These are phyloP conservation scores for Byssoonygena ceratinophila DNA, from an alignment of 2,329 filamentous ascomycete species.

Conservation along the genomic window DNA sequence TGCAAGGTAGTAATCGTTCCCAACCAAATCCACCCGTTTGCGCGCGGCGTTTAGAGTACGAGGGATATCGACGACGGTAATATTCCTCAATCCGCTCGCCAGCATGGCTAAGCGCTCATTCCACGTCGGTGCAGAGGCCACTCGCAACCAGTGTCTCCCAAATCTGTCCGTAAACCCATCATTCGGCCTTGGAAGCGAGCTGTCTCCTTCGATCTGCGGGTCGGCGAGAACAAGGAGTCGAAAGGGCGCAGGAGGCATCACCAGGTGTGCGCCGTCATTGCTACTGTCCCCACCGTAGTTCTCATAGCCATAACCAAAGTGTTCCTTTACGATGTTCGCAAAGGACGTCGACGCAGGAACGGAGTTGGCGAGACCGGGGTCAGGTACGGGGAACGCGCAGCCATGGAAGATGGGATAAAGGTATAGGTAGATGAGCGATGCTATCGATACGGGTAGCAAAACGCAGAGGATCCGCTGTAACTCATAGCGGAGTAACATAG, in stretches of 20 bases:
- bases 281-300: neutral
- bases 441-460: conserved; percentile 55
- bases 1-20: conserved; percentile 89
- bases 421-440: conserved; percentile 69
- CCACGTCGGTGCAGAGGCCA: conserved; percentile 15
- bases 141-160: conserved; percentile 27
- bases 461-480: conserved; percentile 39
- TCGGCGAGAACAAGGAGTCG: conserved; percentile 80
- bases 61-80: conserved; percentile 58
- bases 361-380: conserved; percentile 17
- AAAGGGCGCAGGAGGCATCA: conserved; percentile 53
- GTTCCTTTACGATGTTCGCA: conserved; percentile 30
- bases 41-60: conserved; percentile 55
- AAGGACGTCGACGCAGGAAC: conserved; percentile 18
- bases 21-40: conserved; percentile 77
- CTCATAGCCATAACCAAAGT: conserved; percentile 20
- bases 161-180: conserved; percentile 38
- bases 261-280: neutral
- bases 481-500: conserved; percentile 43
- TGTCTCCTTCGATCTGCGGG: conserved; percentile 87
- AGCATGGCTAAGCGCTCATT: conserved; percentile 15
- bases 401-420: conserved; percentile 70
- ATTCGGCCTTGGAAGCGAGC: conserved; percentile 54
- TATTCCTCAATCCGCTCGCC: conserved; percentile 18
- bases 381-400: conserved; percentile 64